Conservation (phyloP, 1,284 basidiomycete species). For the Vanrija pseudolonga region DNA sequence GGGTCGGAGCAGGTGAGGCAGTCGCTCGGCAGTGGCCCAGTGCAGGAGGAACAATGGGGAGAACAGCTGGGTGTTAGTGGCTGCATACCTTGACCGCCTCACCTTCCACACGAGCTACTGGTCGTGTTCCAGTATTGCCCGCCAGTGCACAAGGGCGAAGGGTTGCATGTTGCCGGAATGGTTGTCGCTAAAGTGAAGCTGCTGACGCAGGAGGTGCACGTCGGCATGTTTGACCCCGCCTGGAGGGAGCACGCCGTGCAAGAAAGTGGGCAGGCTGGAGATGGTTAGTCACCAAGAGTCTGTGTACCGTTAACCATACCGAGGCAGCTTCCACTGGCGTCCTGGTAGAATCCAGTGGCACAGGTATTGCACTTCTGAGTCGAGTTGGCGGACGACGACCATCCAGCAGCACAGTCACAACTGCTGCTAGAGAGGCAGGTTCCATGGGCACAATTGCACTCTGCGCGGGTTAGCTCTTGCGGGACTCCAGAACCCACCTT, state of each 20-base stretch:
- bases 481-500: conserved; percentile 16
- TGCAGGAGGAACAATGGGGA: conserved; percentile 46
- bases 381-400: conserved; percentile 32
- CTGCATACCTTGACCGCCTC: conserved; percentile 1
- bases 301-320: conserved; percentile 26
- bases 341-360: conserved; percentile 42
- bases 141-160: conserved; percentile 28
- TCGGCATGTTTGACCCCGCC: conserved; percentile 19
- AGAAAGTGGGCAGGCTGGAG: conserved; percentile 47
- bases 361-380: conserved; percentile 45
- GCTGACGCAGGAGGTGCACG: conserved; percentile 34
- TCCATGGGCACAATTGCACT: conserved; percentile 50
- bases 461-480: conserved; percentile 22
- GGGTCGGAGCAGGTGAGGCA: conserved; percentile 44
- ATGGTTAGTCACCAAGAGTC: background rate
- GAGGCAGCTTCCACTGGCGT: conserved; percentile 37
- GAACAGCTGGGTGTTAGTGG: conserved; percentile 32
- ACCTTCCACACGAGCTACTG: conserved; percentile 31
- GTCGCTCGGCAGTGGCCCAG: conserved; percentile 32
- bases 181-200: conserved; percentile 26
- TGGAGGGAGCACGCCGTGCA: conserved; percentile 40
- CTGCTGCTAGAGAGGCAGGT: conserved; percentile 35
- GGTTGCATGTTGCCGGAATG: conserved; percentile 32
- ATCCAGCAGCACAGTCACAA: conserved; percentile 51
- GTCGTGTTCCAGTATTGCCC: conserved; percentile 40